Evolutionary conservation across 352 stramenopile genomes (phyloP).

Genomic region (Pythium guiyangense): DNA sequence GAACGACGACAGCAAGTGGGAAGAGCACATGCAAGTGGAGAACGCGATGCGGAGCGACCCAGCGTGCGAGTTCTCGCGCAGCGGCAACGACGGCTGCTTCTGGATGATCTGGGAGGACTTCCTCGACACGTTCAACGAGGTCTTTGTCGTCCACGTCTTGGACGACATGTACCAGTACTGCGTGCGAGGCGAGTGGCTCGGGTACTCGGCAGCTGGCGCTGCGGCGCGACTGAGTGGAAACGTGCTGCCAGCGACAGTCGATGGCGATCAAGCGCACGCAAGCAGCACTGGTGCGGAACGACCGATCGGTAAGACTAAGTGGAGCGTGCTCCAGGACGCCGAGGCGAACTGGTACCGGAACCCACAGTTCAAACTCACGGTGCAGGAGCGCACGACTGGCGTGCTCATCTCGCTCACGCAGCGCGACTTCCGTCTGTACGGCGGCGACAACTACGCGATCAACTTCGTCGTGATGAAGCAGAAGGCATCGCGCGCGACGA

Average conservation of each 20-base stretch:
- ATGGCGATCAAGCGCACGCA: slow-evolving; percentile 1
- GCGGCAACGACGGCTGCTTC: slow-evolving; percentile 71
- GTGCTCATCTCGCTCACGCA: slow-evolving; percentile 82
- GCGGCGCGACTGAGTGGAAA: slow-evolving; percentile 12
- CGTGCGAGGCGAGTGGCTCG: slow-evolving; percentile 43
- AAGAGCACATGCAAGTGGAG: slow-evolving; percentile 75
- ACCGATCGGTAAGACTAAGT: slow-evolving; percentile 56
- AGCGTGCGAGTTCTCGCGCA: slow-evolving; percentile 58
- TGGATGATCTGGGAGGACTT: slow-evolving; percentile 83
- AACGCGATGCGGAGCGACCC: slow-evolving; percentile 53
- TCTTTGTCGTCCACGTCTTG: slow-evolving; percentile 56
- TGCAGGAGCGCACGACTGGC: slow-evolving; percentile 29
- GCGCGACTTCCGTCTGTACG: slow-evolving; percentile 75
- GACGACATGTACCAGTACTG: slow-evolving; percentile 49
- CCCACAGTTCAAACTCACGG: slow-evolving; percentile 79
- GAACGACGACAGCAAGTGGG: slow-evolving; percentile 82
- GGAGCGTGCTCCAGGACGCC: slow-evolving; percentile 55
- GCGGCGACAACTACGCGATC: slow-evolving; percentile 82
- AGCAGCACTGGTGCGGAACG: slow-evolving; percentile 17
- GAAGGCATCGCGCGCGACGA: slow-evolving; percentile 46
- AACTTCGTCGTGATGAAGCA: slow-evolving; percentile 83
- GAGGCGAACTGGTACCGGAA: slow-evolving; percentile 91
- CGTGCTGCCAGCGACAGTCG: background rate
- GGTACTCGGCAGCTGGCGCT: slow-evolving; percentile 27
- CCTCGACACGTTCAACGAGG: slow-evolving; percentile 62